phyloP scores from a whole-genome alignment of 2,329 filamentous ascomycete genomes.

The Sporothrix euskadiensis region DNA sequence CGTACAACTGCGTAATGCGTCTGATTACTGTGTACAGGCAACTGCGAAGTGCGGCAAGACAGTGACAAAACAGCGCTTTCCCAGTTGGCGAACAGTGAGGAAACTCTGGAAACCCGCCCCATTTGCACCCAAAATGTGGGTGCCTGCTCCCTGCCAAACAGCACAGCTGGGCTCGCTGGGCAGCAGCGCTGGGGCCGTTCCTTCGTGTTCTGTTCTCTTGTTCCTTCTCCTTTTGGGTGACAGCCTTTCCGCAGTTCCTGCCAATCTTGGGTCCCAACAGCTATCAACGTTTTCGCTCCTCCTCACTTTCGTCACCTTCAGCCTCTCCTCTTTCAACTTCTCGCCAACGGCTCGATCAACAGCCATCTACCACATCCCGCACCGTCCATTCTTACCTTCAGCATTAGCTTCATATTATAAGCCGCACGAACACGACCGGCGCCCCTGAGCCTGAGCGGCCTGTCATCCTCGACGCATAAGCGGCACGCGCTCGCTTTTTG shows the following conservation, averaged over 20 bases:
- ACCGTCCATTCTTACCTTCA: slow-evolving; percentile 8
- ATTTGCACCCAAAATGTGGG: slow-evolving; percentile 4
- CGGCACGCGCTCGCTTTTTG: slow-evolving; percentile 8
- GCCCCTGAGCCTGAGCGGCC: background rate
- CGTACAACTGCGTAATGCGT: slow-evolving; percentile 19
- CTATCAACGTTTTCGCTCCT: background rate
- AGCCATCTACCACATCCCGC: background rate
- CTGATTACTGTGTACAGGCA: background rate
- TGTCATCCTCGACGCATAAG: background rate
- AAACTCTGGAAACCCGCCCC: background rate
- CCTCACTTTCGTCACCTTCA: background rate
- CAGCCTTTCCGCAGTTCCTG: slow-evolving; percentile 13
- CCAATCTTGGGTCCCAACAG: slow-evolving; percentile 22
- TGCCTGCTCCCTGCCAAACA: slow-evolving; percentile 1
- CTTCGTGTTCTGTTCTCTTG: slow-evolving; percentile 12
- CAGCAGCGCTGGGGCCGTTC: background rate
- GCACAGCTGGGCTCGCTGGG: background rate
- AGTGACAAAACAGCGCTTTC: slow-evolving; percentile 19
- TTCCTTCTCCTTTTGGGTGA: background rate
- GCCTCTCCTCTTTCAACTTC: background rate
- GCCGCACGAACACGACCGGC: background rate
- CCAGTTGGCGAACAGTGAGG: background rate
- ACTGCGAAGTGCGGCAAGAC: background rate
- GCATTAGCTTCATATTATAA: slow-evolving; percentile 13
- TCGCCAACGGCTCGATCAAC: background rate